phyloP scores from a whole-genome alignment of 257 asterid species.

The Lycium ferocissimum region DNA sequence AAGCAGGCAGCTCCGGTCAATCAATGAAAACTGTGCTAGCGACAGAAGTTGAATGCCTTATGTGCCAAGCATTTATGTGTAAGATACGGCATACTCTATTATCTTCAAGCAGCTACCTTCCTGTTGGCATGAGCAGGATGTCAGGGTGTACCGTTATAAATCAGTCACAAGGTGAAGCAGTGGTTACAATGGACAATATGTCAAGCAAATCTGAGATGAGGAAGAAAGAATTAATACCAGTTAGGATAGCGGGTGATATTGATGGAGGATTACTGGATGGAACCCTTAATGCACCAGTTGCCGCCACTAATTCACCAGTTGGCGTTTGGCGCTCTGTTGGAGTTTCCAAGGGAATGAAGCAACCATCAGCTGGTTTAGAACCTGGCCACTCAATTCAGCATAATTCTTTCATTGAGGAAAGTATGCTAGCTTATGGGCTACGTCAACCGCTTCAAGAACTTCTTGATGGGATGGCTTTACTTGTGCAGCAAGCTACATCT shows the following conservation, averaged over 20 bases:
- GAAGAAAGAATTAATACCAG: slow-evolving; percentile 86
- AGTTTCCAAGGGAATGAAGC: slow-evolving; percentile 69
- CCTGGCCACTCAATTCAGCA: slow-evolving; percentile 65
- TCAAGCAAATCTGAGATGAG: slow-evolving; percentile 73
- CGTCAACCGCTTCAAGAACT: slow-evolving; percentile 96
- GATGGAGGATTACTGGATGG: slow-evolving; percentile 88
- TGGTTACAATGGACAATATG: slow-evolving; percentile 62
- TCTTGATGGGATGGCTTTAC: slow-evolving; percentile 91
- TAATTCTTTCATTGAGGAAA: slow-evolving; percentile 87
- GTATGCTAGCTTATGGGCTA: slow-evolving; percentile 87
- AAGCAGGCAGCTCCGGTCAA: slow-evolving; percentile 62
- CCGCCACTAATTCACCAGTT: slow-evolving; percentile 78
- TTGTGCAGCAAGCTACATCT: slow-evolving; percentile 98
- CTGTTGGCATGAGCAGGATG: slow-evolving; percentile 63
- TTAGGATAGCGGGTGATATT: slow-evolving; percentile 91
- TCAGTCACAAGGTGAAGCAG: slow-evolving; percentile 68
- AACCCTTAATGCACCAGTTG: slow-evolving; percentile 82
- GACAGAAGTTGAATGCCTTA: slow-evolving; percentile 85
- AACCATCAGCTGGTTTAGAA: slow-evolving; percentile 71
- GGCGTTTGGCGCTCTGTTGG: slow-evolving; percentile 99
- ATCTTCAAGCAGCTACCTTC: slow-evolving; percentile 56
- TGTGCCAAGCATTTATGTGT: slow-evolving; percentile 95
- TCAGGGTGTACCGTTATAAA: slow-evolving; percentile 60
- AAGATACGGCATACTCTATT: slow-evolving; percentile 76
- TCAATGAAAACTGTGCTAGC: slow-evolving; percentile 77